Percentiles rank a stretch among this genome's conserved stretches.
phyloP scores from a whole-genome alignment of 2,329 filamentous ascomycete genomes.

The Aspergillus candidus region DNA sequence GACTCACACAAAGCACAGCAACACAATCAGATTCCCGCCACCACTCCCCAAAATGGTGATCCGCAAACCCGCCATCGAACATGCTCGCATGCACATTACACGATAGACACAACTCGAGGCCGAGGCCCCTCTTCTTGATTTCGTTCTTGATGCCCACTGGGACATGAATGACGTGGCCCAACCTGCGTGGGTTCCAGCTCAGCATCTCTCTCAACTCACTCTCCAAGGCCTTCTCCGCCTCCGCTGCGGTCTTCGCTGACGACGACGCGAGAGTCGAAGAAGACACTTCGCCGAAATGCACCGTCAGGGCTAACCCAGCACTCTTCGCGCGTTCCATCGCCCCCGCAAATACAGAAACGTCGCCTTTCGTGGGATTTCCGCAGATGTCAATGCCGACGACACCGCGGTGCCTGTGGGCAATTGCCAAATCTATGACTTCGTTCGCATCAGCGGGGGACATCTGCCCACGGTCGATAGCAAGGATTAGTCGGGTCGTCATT shows the following conservation, averaged over 20 bases:
- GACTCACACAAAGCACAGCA: slow-evolving; percentile 63
- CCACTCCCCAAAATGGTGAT: slow-evolving; percentile 77
- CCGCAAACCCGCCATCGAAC: slow-evolving; percentile 57
- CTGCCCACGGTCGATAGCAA: slow-evolving; percentile 67
- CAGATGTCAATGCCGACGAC: slow-evolving; percentile 74
- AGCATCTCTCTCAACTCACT: slow-evolving; percentile 61
- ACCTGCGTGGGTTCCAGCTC: slow-evolving; percentile 58
- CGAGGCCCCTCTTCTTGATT: slow-evolving; percentile 52
- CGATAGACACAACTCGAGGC: slow-evolving; percentile 70
- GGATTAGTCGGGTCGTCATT: slow-evolving; percentile 61
- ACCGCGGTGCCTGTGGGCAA: slow-evolving; percentile 46
- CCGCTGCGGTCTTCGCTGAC: too few species aligned
- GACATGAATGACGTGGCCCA: slow-evolving; percentile 76
- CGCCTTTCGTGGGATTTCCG: slow-evolving; percentile 62
- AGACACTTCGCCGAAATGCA: slow-evolving; percentile 69
- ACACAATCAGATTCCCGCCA: slow-evolving; percentile 48
- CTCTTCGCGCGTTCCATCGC: slow-evolving; percentile 54
- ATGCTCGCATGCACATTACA: slow-evolving; percentile 75
- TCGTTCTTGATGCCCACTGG: slow-evolving; percentile 53
- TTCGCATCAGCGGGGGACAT: slow-evolving; percentile 52
- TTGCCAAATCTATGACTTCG: slow-evolving; percentile 60
- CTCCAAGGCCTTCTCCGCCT: slow-evolving; percentile 48
- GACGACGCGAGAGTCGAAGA: too few species aligned
- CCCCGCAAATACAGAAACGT: slow-evolving; percentile 54
- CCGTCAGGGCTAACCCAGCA: slow-evolving; percentile 56